phyloP scores from a whole-genome alignment of 164 flowering plant species.

The Buxus sempervirens region DNA sequence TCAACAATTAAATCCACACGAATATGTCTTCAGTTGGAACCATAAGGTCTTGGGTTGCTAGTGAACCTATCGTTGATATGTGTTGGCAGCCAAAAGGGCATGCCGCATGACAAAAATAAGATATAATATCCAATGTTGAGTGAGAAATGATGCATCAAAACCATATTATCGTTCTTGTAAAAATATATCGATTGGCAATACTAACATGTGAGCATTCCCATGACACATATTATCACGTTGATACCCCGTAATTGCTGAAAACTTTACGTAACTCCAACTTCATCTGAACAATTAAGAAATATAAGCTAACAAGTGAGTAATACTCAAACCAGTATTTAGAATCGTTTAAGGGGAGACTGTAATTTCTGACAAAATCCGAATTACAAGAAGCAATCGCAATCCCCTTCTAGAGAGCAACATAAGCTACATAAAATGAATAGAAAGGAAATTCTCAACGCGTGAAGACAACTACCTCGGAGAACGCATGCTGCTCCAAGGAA shows the following conservation, averaged over 20 bases:
- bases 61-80: neutral
- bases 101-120: neutral
- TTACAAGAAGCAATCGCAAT: neutral
- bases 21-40: neutral
- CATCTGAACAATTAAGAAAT: neutral
- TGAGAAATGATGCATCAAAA: neutral
- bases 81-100: neutral
- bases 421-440: neutral
- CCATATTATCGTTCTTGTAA: neutral
- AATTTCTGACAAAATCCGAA: neutral
- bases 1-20: too few species aligned
- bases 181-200: neutral
- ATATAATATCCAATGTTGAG: neutral
- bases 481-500: constrained; percentile 59
- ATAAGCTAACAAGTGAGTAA: neutral
- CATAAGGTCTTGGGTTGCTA: neutral
- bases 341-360: too few species aligned
- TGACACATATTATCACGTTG: neutral
- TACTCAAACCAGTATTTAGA: too few species aligned
- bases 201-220: neutral
- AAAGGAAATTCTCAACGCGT: neutral
- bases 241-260: neutral
- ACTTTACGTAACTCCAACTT: neutral
- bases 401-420: neutral
- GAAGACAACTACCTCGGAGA: constrained; percentile 21